Base-by-base conservation (phyloP, 441 rosid genomes). In the Gossypium gossypioides region DNA sequence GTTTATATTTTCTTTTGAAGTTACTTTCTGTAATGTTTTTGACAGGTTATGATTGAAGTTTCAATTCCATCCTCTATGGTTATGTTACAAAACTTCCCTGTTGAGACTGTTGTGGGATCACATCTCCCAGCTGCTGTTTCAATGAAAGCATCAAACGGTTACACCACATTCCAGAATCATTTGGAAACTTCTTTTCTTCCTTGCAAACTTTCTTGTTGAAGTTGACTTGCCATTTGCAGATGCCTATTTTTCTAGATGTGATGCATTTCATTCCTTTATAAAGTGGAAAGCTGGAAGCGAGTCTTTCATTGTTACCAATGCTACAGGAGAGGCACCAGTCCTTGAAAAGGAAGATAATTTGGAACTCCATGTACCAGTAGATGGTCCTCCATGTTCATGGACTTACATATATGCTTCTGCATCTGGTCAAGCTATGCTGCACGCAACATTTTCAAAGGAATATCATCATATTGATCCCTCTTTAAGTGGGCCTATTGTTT, bases 341-440 rank as follows among this genome's bases (percentile, higher is more conserved):
- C 73, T 80, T 64, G 84, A 84, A 42, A 80, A 80, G 74, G 58
- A 66, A 16, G 83, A 78, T 76, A 79, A 66, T 56, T 61, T 65
- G 67, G 84, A 81, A 18, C 58, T 55, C 48, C 54, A 57, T 78
- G 64, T 48, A 34, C 72, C 74, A 54, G 74, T 72, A 66, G 71
- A 77, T 74, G 88, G 90, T 77, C 88, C 97, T 76, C 82, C 88
- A 51, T 95, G 99, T 77, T 92, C 99, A n/a, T 87, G 90, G 91
- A 76, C 89, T 68, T 61, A 68, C 64, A 58, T 91, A 61, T 87
- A 88, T 79, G 84, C 97, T 79, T 85, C 92, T 68, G 80, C 85
- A 78, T 76, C 94, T 75, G 97, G 93, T 76, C 91, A 81, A 72
- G 88, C 96, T 68, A 82, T 84, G 77, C 83, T 95, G 74, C 91